phyloP scores from a whole-genome alignment of 495 filamentous ascomycete genomes.

The Melanomma pulvis-pyrius region DNA sequence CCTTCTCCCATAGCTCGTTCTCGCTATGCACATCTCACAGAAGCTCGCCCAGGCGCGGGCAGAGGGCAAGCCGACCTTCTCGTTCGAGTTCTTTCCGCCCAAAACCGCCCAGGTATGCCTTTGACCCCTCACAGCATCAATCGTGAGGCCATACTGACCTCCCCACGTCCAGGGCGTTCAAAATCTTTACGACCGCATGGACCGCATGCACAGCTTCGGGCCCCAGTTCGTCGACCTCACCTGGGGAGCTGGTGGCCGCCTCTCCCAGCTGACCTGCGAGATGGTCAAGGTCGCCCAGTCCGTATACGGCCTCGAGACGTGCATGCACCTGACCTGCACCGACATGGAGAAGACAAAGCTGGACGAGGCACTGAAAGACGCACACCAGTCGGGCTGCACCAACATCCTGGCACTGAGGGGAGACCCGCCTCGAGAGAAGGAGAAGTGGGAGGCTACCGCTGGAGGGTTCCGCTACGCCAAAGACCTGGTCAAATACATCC shows the following conservation, averaged over 20 bases:
- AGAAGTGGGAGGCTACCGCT: slow-evolving; percentile 85
- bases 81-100: slow-evolving; percentile 99
- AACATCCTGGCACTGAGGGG: slow-evolving; percentile 96
- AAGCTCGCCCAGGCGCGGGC: slow-evolving; percentile 83
- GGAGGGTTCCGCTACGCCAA: slow-evolving; percentile 89
- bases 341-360: slow-evolving; percentile 94
- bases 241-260: slow-evolving; percentile 93
- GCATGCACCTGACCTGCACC: slow-evolving; percentile 99
- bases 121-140: not conserved
- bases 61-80: slow-evolving; percentile 80
- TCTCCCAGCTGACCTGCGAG: slow-evolving; percentile 90
- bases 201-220: slow-evolving; percentile 93
- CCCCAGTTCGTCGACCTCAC: slow-evolving; percentile 98
- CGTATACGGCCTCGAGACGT: slow-evolving; percentile 95
- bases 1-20: not conserved
- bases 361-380: slow-evolving; percentile 81
- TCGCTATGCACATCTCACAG: slow-evolving; percentile 80
- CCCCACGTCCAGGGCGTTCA: slow-evolving; percentile 74
- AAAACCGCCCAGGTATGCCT: slow-evolving; percentile 79
- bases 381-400: slow-evolving; percentile 94
- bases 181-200: slow-evolving; percentile 99
- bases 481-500: slow-evolving; percentile 92
- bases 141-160: not conserved
- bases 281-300: slow-evolving; percentile 98
- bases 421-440: slow-evolving; percentile 92